These are phyloP conservation scores for Bipolaris zeicola DNA, from an alignment of 2,329 filamentous ascomycete genomes.

Conservation along the genomic window DNA sequence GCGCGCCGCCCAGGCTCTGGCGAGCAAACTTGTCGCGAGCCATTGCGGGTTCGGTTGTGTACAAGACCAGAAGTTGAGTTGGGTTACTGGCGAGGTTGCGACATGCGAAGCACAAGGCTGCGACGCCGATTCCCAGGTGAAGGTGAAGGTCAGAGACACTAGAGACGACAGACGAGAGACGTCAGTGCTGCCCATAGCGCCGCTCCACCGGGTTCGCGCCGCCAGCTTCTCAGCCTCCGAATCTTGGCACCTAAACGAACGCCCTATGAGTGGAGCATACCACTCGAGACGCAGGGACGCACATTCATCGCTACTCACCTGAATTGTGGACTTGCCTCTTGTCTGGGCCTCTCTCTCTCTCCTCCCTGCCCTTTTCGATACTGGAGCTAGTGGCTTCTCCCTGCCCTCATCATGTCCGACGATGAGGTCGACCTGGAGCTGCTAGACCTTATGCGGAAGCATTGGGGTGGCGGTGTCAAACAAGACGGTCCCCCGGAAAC, in stretches of 20 bases:
- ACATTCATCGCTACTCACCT: neutral
- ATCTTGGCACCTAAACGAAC: conserved; percentile 31
- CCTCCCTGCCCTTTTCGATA: conserved; percentile 6
- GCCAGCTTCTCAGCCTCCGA: conserved; percentile 29
- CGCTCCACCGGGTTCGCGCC: conserved; percentile 19
- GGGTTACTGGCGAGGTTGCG: conserved; percentile 19
- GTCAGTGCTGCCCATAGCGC: conserved; percentile 29
- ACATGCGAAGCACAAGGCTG: conserved; percentile 23
- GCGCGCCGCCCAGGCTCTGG: conserved; percentile 65
- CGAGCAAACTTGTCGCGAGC: conserved; percentile 56
- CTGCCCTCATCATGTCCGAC: conserved; percentile 71
- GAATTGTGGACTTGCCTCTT: neutral
- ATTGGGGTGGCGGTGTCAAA: conserved; percentile 66
- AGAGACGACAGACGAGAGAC: conserved; percentile 20
- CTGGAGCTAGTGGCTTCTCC: conserved; percentile 7
- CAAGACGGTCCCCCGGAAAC: conserved; percentile 70
- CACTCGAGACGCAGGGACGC: conserved; percentile 5
- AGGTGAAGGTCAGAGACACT: conserved; percentile 24
- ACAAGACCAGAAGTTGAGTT: conserved; percentile 9
- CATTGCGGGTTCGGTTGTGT: conserved; percentile 42
- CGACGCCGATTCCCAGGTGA: conserved; percentile 6
- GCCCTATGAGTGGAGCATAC: conserved; percentile 22
- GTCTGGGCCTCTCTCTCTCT: neutral
- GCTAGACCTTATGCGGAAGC: conserved; percentile 81
- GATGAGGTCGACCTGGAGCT: conserved; percentile 90